Evolutionary conservation across 2,329 filamentous ascomycete species (phyloP), one percentile per base, ranked within the genome.

Genomic region (Cladophialophora psammophila): DNA sequence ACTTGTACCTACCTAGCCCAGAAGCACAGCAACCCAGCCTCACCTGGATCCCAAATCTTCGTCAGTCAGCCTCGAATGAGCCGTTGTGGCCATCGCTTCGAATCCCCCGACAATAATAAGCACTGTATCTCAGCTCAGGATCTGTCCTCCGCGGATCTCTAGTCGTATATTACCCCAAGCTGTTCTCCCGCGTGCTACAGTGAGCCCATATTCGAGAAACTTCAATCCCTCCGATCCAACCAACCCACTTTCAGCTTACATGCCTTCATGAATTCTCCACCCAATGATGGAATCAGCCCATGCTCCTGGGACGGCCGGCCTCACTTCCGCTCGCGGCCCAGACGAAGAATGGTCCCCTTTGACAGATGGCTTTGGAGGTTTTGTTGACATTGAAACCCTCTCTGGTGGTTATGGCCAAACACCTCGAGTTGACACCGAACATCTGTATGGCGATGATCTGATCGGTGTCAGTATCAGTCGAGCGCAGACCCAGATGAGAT

Each of bases 381-480:
- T 42, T 26, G 59, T 58, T 38, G 62, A 65, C 26, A 40, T 63
- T 38, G 59, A 18, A 32, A 61, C 38, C 6, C 32, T 52, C 26
- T 38, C 63, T 12, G 68, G 36, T 35, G 38, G 56, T 20, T 35
- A 48, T 50, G 34, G 48, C 34, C 48, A 31, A 31, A 10, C 15
- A 31, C 56, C 55, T 13, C 53, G 48, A 48, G 53, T 70, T 9
- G 62, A 64, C 9, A 65, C 65, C 18, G 52, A 68, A 32, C 45
- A 48, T 12, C 60, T 70, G 12, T 61, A 67, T 56, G 66, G 65
- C 48, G 72, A 76, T 63, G 75, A 76, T 12, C 79, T 87, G 38
- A 80, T 89, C 71, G 86, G 86, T 2, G 80, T 89, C 72, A 88
- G 86, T 73, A 87, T 89, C 69, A 81, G 86, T 66, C 81, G 80